These are phyloP conservation scores for Turnera subulata DNA, from an alignment of 345 rosid species.

Conservation along the genomic window DNA sequence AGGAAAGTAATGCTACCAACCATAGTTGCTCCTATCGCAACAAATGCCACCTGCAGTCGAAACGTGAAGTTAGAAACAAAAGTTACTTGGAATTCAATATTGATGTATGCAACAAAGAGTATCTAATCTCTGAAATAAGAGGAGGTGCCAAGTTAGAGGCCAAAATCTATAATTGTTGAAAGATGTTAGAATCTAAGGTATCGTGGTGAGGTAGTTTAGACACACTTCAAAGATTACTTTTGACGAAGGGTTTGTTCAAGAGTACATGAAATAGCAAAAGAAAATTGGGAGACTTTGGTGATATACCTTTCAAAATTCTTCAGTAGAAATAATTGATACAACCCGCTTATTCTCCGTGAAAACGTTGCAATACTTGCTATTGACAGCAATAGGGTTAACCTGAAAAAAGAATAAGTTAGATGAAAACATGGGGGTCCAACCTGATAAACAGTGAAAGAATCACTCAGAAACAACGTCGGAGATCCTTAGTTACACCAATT, in stretches of 20 bases:
- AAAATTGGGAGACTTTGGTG: neutral
- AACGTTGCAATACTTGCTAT: conserved; percentile 92
- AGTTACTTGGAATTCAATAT: neutral
- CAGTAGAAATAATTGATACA: conserved; percentile 62
- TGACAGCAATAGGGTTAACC: conserved; percentile 97
- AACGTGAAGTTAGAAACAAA: neutral
- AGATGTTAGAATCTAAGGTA: no score
- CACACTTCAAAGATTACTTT: neutral
- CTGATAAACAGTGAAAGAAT: no score
- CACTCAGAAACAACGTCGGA: no score
- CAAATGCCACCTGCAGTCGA: conserved; percentile 70
- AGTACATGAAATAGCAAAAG: neutral
- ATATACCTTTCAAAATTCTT: conserved; percentile 80
- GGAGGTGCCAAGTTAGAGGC: no score
- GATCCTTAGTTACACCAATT: conserved; percentile 5
- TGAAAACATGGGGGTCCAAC: no score
- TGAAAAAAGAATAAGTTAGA: conserved; percentile 19
- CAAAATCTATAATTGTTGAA: no score
- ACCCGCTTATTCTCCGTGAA: conserved; percentile 86
- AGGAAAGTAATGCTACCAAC: conserved; percentile 79
- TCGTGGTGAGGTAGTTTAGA: neutral
- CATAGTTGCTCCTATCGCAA: conserved; percentile 97
- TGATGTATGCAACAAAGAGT: no score
- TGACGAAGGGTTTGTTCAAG: neutral
- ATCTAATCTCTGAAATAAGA: no score